Conservation (phyloP, 495 filamentous ascomycete species). For the Saxophila tyrrhenica region DNA sequence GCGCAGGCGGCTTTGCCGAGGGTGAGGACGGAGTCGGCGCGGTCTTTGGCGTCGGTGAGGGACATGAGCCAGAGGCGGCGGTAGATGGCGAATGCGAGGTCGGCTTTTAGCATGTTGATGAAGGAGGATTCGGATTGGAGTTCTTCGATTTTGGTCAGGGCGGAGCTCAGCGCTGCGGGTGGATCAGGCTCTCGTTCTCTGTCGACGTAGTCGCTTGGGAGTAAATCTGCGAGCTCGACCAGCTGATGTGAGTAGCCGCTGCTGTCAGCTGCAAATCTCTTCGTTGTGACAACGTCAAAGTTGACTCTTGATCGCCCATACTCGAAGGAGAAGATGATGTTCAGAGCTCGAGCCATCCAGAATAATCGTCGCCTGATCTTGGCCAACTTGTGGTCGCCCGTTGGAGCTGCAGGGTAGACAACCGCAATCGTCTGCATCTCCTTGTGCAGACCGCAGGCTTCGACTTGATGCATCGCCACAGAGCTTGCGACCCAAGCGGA, state of each 20-base stretch:
- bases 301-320: constrained; percentile 39
- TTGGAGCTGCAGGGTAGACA: constrained; percentile 14
- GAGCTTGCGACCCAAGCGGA: constrained; percentile 46
- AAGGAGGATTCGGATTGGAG: constrained; percentile 11
- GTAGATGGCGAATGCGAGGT: constrained; percentile 21
- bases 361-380: constrained; percentile 31
- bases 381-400: constrained; percentile 20
- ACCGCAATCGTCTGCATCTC: constrained; percentile 26
- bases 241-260: constrained; percentile 10
- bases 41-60: constrained; percentile 20
- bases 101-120: constrained; percentile 17
- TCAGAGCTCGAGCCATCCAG: constrained; percentile 37
- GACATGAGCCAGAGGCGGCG: constrained; percentile 19
- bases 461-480: constrained; percentile 42
- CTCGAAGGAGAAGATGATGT: constrained; percentile 40
- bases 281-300: constrained; percentile 26
- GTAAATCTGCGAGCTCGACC: constrained; percentile 16
- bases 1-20: constrained; percentile 9
- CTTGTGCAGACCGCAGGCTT: constrained; percentile 39
- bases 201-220: constrained; percentile 18
- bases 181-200: constrained; percentile 18
- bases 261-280: constrained; percentile 12
- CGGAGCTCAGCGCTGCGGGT: constrained; percentile 11
- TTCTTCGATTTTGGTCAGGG: constrained; percentile 13
- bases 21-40: constrained; percentile 12